phyloP scores from a whole-genome alignment of 768 basidiomycete genomes.

The Plicaturopsis crispa region DNA sequence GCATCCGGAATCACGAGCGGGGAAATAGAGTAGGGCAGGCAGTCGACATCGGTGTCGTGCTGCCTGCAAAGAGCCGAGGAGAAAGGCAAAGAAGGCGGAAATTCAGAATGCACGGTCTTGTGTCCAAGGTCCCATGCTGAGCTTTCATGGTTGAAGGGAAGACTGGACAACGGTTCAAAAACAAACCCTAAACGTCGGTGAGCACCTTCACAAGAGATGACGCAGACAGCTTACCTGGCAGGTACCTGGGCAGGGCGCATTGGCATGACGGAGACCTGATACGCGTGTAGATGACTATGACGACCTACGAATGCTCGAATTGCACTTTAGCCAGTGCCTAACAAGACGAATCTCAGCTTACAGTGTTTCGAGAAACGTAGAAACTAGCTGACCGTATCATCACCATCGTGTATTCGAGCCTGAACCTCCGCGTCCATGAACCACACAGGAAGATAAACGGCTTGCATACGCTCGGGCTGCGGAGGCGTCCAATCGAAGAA shows the following conservation, averaged over 20 bases:
- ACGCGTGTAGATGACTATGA: slow-evolving; percentile 7
- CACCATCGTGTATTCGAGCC: too few species aligned
- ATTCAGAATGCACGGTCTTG: too few species aligned
- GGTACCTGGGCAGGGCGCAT: slow-evolving; percentile 6
- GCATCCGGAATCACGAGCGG: slow-evolving; percentile 43
- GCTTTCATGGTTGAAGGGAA: slow-evolving; percentile 27
- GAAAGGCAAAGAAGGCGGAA: slow-evolving; percentile 34
- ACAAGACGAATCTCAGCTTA: too few species aligned
- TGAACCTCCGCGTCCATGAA: slow-evolving; percentile 47
- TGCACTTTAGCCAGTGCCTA: slow-evolving; percentile 19
- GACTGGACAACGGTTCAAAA: slow-evolving; percentile 35
- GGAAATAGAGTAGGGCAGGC: slow-evolving; percentile 47
- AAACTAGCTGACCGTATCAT: too few species aligned
- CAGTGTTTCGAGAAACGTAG: too few species aligned
- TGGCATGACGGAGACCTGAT: slow-evolving; percentile 1
- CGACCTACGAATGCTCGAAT: slow-evolving; percentile 17
- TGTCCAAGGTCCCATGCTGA: slow-evolving; percentile 1
- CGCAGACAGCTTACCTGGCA: slow-evolving; percentile 7
- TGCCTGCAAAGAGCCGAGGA: slow-evolving; percentile 38
- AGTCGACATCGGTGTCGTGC: slow-evolving; percentile 40
- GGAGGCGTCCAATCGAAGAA: slow-evolving; percentile 30
- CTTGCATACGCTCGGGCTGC: slow-evolving; percentile 37
- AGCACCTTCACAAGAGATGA: slow-evolving; percentile 1
- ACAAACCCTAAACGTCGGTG: slow-evolving; percentile 29
- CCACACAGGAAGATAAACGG: slow-evolving; percentile 62